These are phyloP conservation scores for Harringtonia lauricola DNA, from an alignment of 2,329 filamentous ascomycete genomes.

Conservation along the genomic window DNA sequence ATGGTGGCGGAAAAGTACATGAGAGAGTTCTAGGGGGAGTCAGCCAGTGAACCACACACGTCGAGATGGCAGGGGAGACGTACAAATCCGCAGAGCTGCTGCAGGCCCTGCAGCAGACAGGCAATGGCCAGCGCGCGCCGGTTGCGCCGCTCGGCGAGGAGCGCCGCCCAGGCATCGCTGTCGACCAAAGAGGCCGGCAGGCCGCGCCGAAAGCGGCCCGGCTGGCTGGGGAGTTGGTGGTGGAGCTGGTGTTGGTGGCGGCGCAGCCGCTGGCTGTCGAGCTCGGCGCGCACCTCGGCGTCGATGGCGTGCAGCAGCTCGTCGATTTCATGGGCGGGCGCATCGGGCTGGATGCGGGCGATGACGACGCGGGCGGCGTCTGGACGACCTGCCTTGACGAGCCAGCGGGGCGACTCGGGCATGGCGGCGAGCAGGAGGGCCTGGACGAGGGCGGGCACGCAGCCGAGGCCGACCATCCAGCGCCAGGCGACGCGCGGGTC, in stretches of 20 bases:
- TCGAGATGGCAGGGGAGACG: too few species aligned
- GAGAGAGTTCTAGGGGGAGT: slow-evolving; percentile 56
- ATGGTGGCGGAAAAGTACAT: slow-evolving; percentile 90
- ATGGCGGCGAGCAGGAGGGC: slow-evolving; percentile 53
- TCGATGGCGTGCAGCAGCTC: slow-evolving; percentile 59
- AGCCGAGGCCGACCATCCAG: slow-evolving; percentile 84
- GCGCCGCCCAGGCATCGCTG: slow-evolving; percentile 37
- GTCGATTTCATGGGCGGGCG: slow-evolving; percentile 16
- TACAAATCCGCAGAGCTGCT: slow-evolving; percentile 80
- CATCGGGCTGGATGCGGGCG: slow-evolving; percentile 39
- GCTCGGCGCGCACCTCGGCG: slow-evolving; percentile 61
- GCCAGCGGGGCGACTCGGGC: slow-evolving; percentile 84
- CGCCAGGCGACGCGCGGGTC: slow-evolving; percentile 57
- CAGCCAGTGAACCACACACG: too few species aligned
- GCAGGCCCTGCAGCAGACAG: slow-evolving; percentile 74
- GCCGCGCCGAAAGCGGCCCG: slow-evolving; percentile 13
- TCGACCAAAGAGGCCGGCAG: slow-evolving; percentile 20
- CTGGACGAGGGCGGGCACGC: slow-evolving; percentile 64
- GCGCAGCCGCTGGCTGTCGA: slow-evolving; percentile 36
- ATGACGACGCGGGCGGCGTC: slow-evolving; percentile 56
- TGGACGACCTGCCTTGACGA: slow-evolving; percentile 57
- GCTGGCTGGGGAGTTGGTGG: background rate
- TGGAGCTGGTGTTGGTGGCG: background rate
- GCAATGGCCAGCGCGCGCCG: slow-evolving; percentile 72
- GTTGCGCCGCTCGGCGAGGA: slow-evolving; percentile 49